Evolutionary conservation across 129 eudicot species (phyloP).

Genomic region (Logfia minima): DNA sequence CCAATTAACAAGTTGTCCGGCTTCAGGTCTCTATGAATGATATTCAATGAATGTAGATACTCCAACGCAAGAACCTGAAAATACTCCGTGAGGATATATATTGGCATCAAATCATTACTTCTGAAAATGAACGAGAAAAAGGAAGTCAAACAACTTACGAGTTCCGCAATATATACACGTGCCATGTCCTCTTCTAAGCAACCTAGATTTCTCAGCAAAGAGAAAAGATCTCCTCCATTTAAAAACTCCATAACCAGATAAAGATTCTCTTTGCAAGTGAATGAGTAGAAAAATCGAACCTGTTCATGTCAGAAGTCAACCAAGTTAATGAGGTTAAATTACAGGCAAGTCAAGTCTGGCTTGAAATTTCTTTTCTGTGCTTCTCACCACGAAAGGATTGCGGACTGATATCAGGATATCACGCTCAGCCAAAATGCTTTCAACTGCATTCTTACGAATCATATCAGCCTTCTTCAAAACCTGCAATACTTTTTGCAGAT

Average conservation of each 20-base stretch:
- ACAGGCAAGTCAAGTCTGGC: slow-evolving; percentile 19
- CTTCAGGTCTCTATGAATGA: slow-evolving; percentile 94
- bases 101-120: background rate
- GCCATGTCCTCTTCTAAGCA: slow-evolving; percentile 98
- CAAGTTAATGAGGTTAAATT: slow-evolving; percentile 28
- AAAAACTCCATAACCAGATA: slow-evolving; percentile 95
- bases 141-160: slow-evolving; percentile 51
- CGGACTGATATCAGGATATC: slow-evolving; percentile 92
- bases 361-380: background rate
- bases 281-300: slow-evolving; percentile 97
- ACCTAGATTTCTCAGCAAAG: slow-evolving; percentile 83
- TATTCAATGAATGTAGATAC: slow-evolving; percentile 83
- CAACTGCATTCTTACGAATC: slow-evolving; percentile 98
- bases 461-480: slow-evolving; percentile 97
- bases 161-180: slow-evolving; percentile 93
- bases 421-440: slow-evolving; percentile 93
- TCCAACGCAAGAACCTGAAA: slow-evolving; percentile 96
- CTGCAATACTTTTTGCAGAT: slow-evolving; percentile 45
- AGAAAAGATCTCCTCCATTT: slow-evolving; percentile 97
- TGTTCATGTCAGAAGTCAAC: slow-evolving; percentile 47
- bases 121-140: background rate
- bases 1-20: slow-evolving; percentile 96
- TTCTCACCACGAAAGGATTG: slow-evolving; percentile 98
- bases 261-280: slow-evolving; percentile 97
- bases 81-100: slow-evolving; percentile 12